Percentiles rank a stretch among this genome's conserved stretches.
phyloP scores from a whole-genome alignment of 306 rosid genomes.

The Dryas octopetala region DNA sequence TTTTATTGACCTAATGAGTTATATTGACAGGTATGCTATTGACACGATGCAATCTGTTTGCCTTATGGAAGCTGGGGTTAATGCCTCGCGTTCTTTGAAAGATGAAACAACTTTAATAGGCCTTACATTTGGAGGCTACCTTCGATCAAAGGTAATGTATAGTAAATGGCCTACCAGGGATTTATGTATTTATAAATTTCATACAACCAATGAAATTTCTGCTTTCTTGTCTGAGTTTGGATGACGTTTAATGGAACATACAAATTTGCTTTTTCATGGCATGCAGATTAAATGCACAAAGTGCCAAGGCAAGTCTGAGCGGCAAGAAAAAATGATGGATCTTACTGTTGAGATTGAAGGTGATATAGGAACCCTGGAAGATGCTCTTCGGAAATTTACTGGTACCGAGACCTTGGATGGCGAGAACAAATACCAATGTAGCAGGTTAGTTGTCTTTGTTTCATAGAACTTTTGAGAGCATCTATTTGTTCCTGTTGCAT shows the following conservation, averaged over 20 bases:
- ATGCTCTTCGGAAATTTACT: slow-evolving; percentile 79
- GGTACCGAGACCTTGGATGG: slow-evolving; percentile 89
- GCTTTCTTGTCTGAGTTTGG: background rate
- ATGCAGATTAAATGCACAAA: slow-evolving; percentile 84
- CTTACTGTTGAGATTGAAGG: slow-evolving; percentile 94
- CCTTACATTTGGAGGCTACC: slow-evolving; percentile 93
- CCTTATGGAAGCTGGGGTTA: slow-evolving; percentile 63
- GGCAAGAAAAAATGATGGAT: slow-evolving; percentile 97
- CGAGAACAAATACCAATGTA: slow-evolving; percentile 89
- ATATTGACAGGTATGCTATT: slow-evolving; percentile 62
- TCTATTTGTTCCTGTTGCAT: background rate
- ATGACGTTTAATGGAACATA: slow-evolving; percentile 22
- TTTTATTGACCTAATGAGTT: slow-evolving; percentile 10
- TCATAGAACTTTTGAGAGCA: slow-evolving; percentile 10
- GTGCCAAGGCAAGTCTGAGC: slow-evolving; percentile 91
- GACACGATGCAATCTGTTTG: slow-evolving; percentile 89
- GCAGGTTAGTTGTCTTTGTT: slow-evolving; percentile 58
- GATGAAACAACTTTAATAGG: slow-evolving; percentile 83
- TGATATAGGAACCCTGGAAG: slow-evolving; percentile 74
- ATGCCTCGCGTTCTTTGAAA: slow-evolving; percentile 50
- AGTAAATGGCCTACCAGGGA: slow-evolving; percentile 1
- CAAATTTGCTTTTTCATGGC: slow-evolving; percentile 23
- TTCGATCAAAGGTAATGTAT: slow-evolving; percentile 69
- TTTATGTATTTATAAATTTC: background rate
- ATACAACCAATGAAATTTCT: background rate